Base-by-base conservation (phyloP, 306 rosid genomes). In the Cyamopsis tetragonoloba region DNA sequence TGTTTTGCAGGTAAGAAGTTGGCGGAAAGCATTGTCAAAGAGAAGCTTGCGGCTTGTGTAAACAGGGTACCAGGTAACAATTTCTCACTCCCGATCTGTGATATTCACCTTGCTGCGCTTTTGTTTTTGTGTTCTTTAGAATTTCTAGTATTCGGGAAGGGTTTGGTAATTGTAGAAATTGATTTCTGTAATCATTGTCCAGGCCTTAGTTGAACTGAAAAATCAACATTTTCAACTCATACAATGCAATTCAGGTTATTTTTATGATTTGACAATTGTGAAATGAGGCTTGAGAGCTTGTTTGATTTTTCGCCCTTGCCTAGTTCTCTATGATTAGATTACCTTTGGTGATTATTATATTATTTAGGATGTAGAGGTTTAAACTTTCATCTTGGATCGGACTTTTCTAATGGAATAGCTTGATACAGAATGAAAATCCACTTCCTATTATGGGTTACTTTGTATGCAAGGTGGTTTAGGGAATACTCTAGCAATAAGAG, bases 31-130 rank as follows among this genome's bases (percentile, higher is more conserved):
- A 81, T 93, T 65, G 97, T 90, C 53, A 77, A 35, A 42, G 99
- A 93, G 75, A 88, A 84, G 72, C 97, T 93, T 77, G 99, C 99
- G 26, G 99, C 99, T 37, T 93, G 97, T 79, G 97, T 90, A 12
- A 93, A 93, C 72, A 75, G 87, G 71, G 84, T 93, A 17, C 95
- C 99, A 0, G 97, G 97, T 90, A 75, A 64, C 51, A 18, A n/a
- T 44, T 79, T 62, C 50, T 22, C 20, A 2, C 28, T 44, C 28
- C 0, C 12, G 4, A 10, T 63, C 10, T 71, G 0, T 62, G 39
- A n/a, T 61, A 3, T 7, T 9, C 46, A 26, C 12, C 35, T 17
- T 39, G 32, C 26, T 18, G 5, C 17, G 34, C 27, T 18, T 32
- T 27, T 68, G 1, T 24, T 6, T 32, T 28, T 8, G 15, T 26